A percentile compares a stretch with the other conserved stretches of the same genome.
Evolutionary conservation across 495 filamentous ascomycete genomes (phyloP).

Genomic region (Cercophora samala): DNA sequence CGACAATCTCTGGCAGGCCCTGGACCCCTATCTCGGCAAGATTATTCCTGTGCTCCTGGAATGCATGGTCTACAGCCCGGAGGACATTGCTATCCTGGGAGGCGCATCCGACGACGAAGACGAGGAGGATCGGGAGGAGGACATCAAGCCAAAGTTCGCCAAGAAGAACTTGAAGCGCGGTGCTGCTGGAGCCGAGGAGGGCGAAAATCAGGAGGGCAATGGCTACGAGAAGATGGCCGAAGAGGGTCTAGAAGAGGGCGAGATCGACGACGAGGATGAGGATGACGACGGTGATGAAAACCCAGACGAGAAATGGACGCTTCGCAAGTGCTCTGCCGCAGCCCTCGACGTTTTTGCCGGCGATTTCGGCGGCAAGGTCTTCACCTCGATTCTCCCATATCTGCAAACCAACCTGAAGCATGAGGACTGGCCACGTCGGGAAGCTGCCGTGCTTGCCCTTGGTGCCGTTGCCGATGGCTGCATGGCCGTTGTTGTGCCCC

Average conservation of each 20-base stretch:
- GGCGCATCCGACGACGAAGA: constrained; percentile 87
- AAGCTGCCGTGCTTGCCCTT: constrained; percentile 91
- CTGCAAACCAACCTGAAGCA: constrained; percentile 86
- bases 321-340: constrained; percentile 96
- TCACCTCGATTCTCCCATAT: constrained; percentile 87
- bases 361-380: constrained; percentile 83
- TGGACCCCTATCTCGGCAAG: constrained; percentile 75
- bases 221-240: constrained; percentile 52
- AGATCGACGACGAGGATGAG: constrained; percentile 67
- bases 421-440: constrained; percentile 84
- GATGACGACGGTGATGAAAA: constrained; percentile 72
- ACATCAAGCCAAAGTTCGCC: constrained; percentile 91
- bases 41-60: constrained; percentile 88
- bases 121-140: constrained; percentile 81
- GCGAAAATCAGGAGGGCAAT: constrained; percentile 48
- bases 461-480: constrained; percentile 96
- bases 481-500: constrained; percentile 81
- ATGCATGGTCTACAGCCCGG: constrained; percentile 95
- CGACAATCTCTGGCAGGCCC: constrained; percentile 62
- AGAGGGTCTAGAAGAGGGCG: constrained; percentile 84
- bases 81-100: constrained; percentile 81
- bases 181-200: constrained; percentile 52
- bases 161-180: constrained; percentile 58
- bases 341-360: constrained; percentile 91
- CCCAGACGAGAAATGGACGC: constrained; percentile 90